Evolutionary conservation across 2,329 filamentous ascomycete genomes (phyloP).

Genomic region (Myriangium duriaei): DNA sequence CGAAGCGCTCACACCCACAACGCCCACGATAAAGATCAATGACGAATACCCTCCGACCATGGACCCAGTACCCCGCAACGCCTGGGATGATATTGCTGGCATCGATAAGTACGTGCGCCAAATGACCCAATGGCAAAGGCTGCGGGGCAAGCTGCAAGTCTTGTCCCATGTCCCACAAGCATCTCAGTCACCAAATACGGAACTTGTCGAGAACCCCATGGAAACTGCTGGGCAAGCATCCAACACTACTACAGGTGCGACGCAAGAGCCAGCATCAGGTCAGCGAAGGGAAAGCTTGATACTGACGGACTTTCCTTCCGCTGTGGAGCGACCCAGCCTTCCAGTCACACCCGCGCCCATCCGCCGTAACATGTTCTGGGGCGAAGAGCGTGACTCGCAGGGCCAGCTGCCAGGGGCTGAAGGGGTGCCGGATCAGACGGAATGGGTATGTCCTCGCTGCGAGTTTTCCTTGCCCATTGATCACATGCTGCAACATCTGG

Average conservation of each 20-base stretch:
- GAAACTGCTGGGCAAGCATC: slow-evolving; percentile 3
- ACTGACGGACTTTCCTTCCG: slow-evolving; percentile 78
- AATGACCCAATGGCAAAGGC: slow-evolving; percentile 49
- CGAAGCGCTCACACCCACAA: slow-evolving; percentile 17
- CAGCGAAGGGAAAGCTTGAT: slow-evolving; percentile 45
- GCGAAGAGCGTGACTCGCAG: slow-evolving; percentile 42
- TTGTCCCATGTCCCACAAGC: slow-evolving; percentile 3
- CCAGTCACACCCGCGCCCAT: slow-evolving; percentile 83
- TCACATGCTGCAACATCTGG: slow-evolving; percentile 4
- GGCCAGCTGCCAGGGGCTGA: slow-evolving; percentile 59
- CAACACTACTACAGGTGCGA: neutral
- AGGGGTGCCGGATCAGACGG: slow-evolving; percentile 73
- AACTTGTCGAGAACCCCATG: slow-evolving; percentile 2
- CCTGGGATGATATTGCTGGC: slow-evolving; percentile 83
- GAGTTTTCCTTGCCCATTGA: slow-evolving; percentile 18
- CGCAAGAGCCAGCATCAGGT: slow-evolving; percentile 10
- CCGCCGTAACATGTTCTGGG: slow-evolving; percentile 56
- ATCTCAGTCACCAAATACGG: slow-evolving; percentile 3
- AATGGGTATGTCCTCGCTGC: slow-evolving; percentile 72
- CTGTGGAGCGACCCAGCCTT: slow-evolving; percentile 70
- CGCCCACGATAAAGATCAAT: slow-evolving; percentile 35
- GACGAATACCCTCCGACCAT: slow-evolving; percentile 52
- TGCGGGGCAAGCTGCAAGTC: slow-evolving; percentile 30
- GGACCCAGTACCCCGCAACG: slow-evolving; percentile 54
- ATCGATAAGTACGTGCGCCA: slow-evolving; percentile 79